phyloP scores from a whole-genome alignment of 1,284 basidiomycete genomes.

The Bondarzewia mesenterica region DNA sequence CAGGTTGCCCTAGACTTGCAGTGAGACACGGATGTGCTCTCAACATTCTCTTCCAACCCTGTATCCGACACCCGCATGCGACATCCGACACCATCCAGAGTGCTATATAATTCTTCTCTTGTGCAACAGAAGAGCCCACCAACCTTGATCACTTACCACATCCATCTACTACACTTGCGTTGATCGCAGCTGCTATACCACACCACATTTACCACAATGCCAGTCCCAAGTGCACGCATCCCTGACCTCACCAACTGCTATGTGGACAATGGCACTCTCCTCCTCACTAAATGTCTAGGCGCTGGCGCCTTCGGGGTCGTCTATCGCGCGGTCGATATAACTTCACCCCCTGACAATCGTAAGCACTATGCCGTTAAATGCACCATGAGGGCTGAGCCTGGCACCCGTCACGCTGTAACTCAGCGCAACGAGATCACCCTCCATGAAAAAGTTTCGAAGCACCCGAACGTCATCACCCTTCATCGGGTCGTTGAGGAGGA shows the following conservation, averaged over 20 bases:
- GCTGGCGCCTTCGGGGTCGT: slow-evolving; percentile 40
- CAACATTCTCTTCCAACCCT: not conserved
- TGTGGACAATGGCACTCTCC: slow-evolving; percentile 7
- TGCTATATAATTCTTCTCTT: not conserved
- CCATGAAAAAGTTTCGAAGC: slow-evolving; percentile 51
- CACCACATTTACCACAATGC: not conserved
- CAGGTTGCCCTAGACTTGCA: not conserved
- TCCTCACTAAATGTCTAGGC: slow-evolving; percentile 18
- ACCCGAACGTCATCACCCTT: slow-evolving; percentile 52
- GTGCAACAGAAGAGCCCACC: too few relatives aligned
- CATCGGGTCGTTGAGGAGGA: slow-evolving; percentile 47
- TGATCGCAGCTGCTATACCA: not conserved
- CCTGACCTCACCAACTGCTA: slow-evolving; percentile 8
- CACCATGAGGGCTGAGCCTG: slow-evolving; percentile 40
- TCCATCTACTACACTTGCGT: not conserved
- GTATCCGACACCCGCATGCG: not conserved
- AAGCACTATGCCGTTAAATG: slow-evolving; percentile 49
- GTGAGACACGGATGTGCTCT: not conserved
- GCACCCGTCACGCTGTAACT: not conserved
- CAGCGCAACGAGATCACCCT: slow-evolving; percentile 18
- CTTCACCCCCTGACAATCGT: slow-evolving; percentile 9
- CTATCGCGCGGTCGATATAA: slow-evolving; percentile 33
- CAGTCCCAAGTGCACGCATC: not conserved
- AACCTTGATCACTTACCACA: too few relatives aligned
- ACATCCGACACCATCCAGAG: not conserved